Conservation (phyloP, 1,139 yeast species). For the Protomyces inouyei region DNA sequence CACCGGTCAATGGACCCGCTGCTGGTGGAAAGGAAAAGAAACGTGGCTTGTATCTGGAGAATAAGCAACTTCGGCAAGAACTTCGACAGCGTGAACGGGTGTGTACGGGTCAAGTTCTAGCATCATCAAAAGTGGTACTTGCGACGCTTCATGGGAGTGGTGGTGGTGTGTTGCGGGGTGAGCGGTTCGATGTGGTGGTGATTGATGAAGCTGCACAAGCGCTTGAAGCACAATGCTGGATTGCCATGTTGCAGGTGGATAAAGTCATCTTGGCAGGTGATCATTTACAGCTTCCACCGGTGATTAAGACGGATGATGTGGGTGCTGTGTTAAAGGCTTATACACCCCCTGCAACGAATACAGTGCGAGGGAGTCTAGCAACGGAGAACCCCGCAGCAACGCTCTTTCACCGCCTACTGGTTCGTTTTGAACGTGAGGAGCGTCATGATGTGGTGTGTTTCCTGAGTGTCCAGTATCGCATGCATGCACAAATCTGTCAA, state of each 20-base stretch:
- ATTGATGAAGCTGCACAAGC: slow-evolving; percentile 96
- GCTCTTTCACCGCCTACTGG: slow-evolving; percentile 71
- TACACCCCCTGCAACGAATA: neutral
- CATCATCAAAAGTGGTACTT: slow-evolving; percentile 63
- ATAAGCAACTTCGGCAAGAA: slow-evolving; percentile 66
- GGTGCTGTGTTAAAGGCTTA: slow-evolving; percentile 3
- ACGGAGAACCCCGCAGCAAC: slow-evolving; percentile 50
- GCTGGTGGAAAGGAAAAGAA: slow-evolving; percentile 45
- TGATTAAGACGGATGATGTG: slow-evolving; percentile 39
- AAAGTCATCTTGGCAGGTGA: slow-evolving; percentile 60
- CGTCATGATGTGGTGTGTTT: neutral
- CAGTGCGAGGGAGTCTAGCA: neutral
- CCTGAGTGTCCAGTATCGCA: slow-evolving; percentile 75
- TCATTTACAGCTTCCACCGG: slow-evolving; percentile 69
- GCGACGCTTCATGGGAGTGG: slow-evolving; percentile 73
- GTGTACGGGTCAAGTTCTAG: slow-evolving; percentile 55
- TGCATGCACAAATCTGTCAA: slow-evolving; percentile 72
- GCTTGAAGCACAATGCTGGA: slow-evolving; percentile 95
- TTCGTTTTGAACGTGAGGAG: slow-evolving; percentile 40
- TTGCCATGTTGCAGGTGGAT: slow-evolving; percentile 66
- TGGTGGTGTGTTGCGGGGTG: slow-evolving; percentile 44
- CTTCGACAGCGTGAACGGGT: slow-evolving; percentile 61
- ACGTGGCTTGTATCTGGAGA: slow-evolving; percentile 60
- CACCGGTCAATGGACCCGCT: neutral
- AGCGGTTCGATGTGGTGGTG: slow-evolving; percentile 69